phyloP scores from a whole-genome alignment of 495 filamentous ascomycete genomes.

The Penicillium arizonense region DNA sequence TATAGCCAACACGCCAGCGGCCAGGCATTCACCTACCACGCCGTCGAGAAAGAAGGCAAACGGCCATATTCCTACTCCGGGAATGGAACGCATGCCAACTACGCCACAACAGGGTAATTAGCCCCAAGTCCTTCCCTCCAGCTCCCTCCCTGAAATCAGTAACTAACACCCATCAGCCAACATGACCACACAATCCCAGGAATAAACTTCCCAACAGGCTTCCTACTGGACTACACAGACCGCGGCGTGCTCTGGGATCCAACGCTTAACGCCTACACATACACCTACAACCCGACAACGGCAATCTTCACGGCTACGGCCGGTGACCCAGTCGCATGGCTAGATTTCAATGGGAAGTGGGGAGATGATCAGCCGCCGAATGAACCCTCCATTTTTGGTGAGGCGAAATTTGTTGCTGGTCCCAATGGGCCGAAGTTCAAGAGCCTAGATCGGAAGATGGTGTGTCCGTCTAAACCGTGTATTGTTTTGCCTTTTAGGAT shows the following conservation, averaged over 20 bases:
- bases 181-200: conserved; percentile 65
- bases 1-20: conserved; percentile 62
- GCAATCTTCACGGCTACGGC: conserved; percentile 43
- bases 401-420: conserved; percentile 48
- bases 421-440: conserved; percentile 58
- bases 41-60: conserved; percentile 50
- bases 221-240: conserved; percentile 62
- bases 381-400: conserved; percentile 49
- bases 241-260: conserved; percentile 56
- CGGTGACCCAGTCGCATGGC: conserved; percentile 45
- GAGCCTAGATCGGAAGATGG: conserved; percentile 40
- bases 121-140: too few relatives aligned
- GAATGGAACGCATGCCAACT: conserved; percentile 59
- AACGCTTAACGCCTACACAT: conserved; percentile 46
- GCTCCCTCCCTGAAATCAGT: neutral
- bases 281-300: conserved; percentile 41
- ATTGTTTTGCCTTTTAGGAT: conserved; percentile 31
- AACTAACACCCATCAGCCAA: conserved; percentile 18
- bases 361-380: conserved; percentile 56
- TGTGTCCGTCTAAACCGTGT: conserved; percentile 43
- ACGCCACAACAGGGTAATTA: conserved; percentile 48
- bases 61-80: conserved; percentile 54
- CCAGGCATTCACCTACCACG: conserved; percentile 60
- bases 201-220: conserved; percentile 58
- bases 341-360: conserved; percentile 55